phyloP scores from a whole-genome alignment of 2,329 filamentous ascomycete species.

The Diplodia seriata region DNA sequence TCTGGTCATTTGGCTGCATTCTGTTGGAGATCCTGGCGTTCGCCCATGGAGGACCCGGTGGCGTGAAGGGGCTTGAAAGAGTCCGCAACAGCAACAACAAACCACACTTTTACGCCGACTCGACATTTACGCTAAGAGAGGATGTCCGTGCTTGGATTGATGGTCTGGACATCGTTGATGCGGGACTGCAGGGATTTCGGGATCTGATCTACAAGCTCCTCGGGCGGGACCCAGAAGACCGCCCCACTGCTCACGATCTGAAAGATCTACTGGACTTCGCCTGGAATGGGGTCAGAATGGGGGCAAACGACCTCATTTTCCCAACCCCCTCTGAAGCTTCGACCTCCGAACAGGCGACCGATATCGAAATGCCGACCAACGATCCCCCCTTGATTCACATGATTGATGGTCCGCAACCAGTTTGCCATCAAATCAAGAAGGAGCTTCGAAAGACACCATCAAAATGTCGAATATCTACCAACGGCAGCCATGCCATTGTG shows the following conservation, averaged over 20 bases:
- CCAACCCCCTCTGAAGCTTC: not conserved
- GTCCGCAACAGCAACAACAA: slow-evolving; percentile 4
- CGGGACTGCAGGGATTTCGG: slow-evolving; percentile 7
- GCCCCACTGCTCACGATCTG: slow-evolving; percentile 6
- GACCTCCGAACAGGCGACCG: not conserved
- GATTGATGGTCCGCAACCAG: not conserved
- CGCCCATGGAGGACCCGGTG: not conserved
- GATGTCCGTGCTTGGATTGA: not conserved
- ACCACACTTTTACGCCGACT: slow-evolving; percentile 8
- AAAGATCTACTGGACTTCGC: not conserved
- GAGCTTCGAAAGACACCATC: not conserved
- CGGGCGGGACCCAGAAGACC: not conserved
- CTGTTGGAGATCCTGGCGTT: slow-evolving; percentile 7
- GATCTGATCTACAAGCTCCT: not conserved
- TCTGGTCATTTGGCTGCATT: slow-evolving; percentile 12
- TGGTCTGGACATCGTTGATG: not conserved
- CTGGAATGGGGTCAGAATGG: not conserved
- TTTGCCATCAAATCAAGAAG: not conserved
- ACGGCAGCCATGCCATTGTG: not conserved
- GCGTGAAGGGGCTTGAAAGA: not conserved
- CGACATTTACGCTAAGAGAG: not conserved
- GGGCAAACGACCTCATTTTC: not conserved
- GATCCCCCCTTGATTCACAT: not conserved
- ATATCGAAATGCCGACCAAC: not conserved
- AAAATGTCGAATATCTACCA: slow-evolving; percentile 5